Evolutionary conservation across 805 yeast genomes (phyloP).

Genomic region (Hanseniaspora valbyensis): DNA sequence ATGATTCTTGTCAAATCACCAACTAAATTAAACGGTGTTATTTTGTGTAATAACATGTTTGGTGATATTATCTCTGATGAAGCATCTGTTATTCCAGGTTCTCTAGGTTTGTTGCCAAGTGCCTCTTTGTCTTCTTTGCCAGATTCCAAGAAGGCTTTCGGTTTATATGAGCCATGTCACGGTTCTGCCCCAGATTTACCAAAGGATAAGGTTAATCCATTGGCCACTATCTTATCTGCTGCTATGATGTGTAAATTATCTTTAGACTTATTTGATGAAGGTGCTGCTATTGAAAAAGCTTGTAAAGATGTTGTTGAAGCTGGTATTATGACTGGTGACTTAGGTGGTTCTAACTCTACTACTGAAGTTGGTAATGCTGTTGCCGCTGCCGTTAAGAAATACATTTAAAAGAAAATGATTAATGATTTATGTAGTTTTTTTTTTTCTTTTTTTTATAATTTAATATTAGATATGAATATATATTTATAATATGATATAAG

Average conservation of each 20-base stretch:
- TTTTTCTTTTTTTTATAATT: background rate
- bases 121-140: constrained; percentile 95
- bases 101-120: constrained; percentile 88
- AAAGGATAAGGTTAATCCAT: constrained; percentile 79
- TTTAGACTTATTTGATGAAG: constrained; percentile 70
- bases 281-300: constrained; percentile 78
- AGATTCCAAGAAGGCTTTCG: constrained; percentile 86
- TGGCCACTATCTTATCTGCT: constrained; percentile 88
- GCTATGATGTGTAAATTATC: constrained; percentile 96
- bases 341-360: constrained; percentile 76
- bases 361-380: constrained; percentile 90
- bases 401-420: background rate
- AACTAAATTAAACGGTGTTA: constrained; percentile 79
- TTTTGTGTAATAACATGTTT: constrained; percentile 91
- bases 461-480: too few species aligned
- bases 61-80: constrained; percentile 98
- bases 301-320: constrained; percentile 70
- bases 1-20: constrained; percentile 93
- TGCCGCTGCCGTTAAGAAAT: constrained; percentile 48
- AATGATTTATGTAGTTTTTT: background rate
- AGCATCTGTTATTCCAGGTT: constrained; percentile 96
- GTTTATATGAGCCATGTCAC: constrained; percentile 95
- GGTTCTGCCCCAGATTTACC: constrained; percentile 96
- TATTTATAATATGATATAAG: too few species aligned
- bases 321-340: constrained; percentile 84